Evolutionary conservation across 768 basidiomycete genomes (phyloP), one percentile per base, ranked within the genome.

Genomic region (Mycena leptocephala): DNA sequence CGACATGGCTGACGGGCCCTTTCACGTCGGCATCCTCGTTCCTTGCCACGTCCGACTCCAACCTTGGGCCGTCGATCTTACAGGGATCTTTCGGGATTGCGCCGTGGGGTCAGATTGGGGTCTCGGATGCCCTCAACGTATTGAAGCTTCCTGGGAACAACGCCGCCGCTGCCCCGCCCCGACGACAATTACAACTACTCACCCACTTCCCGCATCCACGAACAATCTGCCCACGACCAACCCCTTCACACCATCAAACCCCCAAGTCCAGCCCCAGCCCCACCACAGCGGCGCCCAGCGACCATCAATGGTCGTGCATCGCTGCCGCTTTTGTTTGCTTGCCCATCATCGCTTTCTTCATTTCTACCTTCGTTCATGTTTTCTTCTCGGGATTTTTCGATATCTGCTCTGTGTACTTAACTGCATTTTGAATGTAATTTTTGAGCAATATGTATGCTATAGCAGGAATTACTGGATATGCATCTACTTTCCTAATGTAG

Each of bases 1-100:
- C 22, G 48, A 55, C 74, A 20, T 75, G 74, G 74, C 68, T 70
- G 43, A 35, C 73, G 13, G 33, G 58, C 30, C 10, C 35, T 16
- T 22, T 41, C 18, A 43, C 55, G 3, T 28, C 41, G 10, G 26
- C 24, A 11, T 8, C 30, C 22, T 10, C 63, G 2, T 76, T 76
- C 48, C 69, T 76, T 30, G 28, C 28, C 3, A 22, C 28, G 28
- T 2, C 67, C 2, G 67, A 69, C 67, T 41, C 67, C 7, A 24
- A 16, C 16, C 39, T 69, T 0, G 53, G 13, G 55, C 39, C 67
- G 20, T 26, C 55, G 55, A 33, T 43, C 10, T 1, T 22, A 20
- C 67, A 69, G 37, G 67, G 67, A 3, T 1, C 53, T 20, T 69
- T 43, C 37, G 55, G 67, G 30, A 24, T 41, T 18, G 18, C 18